Conservation (phyloP, 257 asterid species). For the Solanum rostratum region DNA sequence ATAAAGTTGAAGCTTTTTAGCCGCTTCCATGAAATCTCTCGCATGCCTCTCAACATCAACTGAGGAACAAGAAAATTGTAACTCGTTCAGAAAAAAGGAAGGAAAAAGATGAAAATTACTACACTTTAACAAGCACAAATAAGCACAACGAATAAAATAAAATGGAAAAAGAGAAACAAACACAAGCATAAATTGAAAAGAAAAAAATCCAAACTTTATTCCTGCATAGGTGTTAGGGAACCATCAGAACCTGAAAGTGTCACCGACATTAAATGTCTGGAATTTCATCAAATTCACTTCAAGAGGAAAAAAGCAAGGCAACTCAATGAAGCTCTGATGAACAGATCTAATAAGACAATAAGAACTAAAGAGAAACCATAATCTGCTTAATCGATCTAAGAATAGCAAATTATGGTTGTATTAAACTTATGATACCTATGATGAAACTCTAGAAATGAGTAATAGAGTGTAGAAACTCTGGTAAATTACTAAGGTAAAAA, state of each 20-base stretch:
- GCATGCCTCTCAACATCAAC: slow-evolving; percentile 99
- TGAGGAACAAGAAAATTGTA: slow-evolving; percentile 8
- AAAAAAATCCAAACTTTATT: background rate
- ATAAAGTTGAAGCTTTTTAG: slow-evolving; percentile 81
- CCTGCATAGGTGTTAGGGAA: background rate
- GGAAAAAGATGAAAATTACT: background rate
- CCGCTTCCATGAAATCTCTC: slow-evolving; percentile 95
- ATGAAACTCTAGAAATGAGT: background rate
- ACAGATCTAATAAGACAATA: background rate
- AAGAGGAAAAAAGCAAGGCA: background rate
- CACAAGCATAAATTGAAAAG: background rate
- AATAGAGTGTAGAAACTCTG: background rate
- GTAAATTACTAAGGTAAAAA: background rate
- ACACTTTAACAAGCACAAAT: background rate
- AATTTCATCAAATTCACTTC: background rate
- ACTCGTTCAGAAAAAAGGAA: background rate
- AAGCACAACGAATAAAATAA: background rate
- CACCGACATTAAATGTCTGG: background rate
- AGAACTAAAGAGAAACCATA: background rate
- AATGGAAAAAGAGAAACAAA: background rate
- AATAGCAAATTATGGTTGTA: background rate
- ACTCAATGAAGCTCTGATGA: background rate
- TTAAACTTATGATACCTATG: background rate
- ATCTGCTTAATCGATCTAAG: background rate
- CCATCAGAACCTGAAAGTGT: background rate